These are phyloP conservation scores for Colletotrichum kahawae DNA, from an alignment of 2,329 filamentous ascomycete species.

Conservation along the genomic window DNA sequence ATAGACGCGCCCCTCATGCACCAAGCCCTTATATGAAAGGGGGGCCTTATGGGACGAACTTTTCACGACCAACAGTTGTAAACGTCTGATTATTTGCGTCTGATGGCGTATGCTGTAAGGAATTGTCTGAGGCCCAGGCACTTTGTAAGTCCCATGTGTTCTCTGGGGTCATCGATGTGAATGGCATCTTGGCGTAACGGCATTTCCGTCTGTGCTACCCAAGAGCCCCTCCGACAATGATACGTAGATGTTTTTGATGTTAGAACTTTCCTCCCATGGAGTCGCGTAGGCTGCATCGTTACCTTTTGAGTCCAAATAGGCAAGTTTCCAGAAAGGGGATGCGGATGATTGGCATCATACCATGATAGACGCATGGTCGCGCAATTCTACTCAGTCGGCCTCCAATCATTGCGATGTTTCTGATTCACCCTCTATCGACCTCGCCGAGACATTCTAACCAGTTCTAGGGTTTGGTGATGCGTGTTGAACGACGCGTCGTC, in stretches of 20 bases:
- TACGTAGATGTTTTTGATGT: not conserved
- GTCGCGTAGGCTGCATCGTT: not conserved
- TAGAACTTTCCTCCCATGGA: not conserved
- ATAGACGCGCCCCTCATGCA: not conserved
- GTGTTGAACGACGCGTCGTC: not conserved
- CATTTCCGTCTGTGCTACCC: not conserved
- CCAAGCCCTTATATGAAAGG: not conserved
- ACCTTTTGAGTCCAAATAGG: not conserved
- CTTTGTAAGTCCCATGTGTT: not conserved
- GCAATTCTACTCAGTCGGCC: not conserved
- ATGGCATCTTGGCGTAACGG: not conserved
- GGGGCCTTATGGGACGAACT: not conserved
- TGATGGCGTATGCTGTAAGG: not conserved
- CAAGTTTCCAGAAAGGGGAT: not conserved
- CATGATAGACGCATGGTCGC: not conserved
- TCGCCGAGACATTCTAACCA: not conserved
- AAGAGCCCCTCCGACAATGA: not conserved
- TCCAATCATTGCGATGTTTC: accelerated
- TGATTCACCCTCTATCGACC: accelerated
- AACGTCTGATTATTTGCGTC: not conserved
- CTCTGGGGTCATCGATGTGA: not conserved
- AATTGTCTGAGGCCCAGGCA: not conserved
- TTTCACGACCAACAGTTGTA: not conserved
- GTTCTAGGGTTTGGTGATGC: not conserved
- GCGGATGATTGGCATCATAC: not conserved